Evolutionary conservation across 2,329 filamentous ascomycete genomes (phyloP).

Genomic region (Ophiosphaerella narmari): DNA sequence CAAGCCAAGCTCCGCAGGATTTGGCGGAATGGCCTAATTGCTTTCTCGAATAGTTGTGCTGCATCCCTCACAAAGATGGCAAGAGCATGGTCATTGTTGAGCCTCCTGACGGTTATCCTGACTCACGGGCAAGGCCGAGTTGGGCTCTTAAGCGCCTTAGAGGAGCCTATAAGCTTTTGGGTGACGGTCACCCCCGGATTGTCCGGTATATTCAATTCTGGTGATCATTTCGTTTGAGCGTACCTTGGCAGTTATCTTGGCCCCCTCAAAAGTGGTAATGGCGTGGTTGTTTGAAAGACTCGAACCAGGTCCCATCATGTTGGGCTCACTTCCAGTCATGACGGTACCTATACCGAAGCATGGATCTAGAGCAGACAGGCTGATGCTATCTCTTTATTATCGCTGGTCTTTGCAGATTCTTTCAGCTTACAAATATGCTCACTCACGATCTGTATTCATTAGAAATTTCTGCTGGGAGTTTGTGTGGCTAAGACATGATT

Average conservation of each 20-base stretch:
- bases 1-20: too few relatives aligned
- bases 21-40: too few relatives aligned
- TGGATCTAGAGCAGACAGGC: not conserved
- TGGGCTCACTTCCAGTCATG: conserved; percentile 3
- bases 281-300: conserved; percentile 7
- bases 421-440: conserved; percentile 4
- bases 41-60: too few relatives aligned
- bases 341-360: not conserved
- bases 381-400: conserved; percentile 12
- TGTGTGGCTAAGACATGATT: conserved; percentile 11
- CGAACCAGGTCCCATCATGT: not conserved
- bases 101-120: too few relatives aligned
- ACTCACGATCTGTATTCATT: conserved; percentile 8
- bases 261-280: not conserved
- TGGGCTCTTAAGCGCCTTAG: too few relatives aligned
- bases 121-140: too few relatives aligned
- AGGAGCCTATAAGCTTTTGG: too few relatives aligned
- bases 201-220: too few relatives aligned
- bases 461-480: conserved; percentile 2
- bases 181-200: too few relatives aligned
- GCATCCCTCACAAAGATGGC: too few relatives aligned
- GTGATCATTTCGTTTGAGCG: too few relatives aligned
- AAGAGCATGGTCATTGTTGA: too few relatives aligned
- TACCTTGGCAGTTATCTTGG: not conserved
- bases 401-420: conserved; percentile 14